Percentiles rank a stretch among this genome's conserved stretches.
These are phyloP conservation scores for Fusarium sp. DNA, from an alignment of 2,329 filamentous ascomycete genomes.

Conservation along the genomic window DNA sequence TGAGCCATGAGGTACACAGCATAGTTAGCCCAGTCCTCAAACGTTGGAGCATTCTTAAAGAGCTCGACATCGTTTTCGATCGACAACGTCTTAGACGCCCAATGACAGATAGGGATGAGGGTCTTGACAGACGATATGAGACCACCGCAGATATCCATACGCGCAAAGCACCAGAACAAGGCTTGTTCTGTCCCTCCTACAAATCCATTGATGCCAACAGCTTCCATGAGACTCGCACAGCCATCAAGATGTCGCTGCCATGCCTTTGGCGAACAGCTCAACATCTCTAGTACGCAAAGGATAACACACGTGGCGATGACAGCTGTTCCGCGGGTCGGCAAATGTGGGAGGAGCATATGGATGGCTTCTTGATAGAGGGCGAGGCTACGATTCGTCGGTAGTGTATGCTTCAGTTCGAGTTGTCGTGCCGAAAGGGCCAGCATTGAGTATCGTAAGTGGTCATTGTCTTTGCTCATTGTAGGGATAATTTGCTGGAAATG, in stretches of 20 bases:
- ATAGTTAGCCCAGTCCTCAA: constrained; percentile 60
- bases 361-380: constrained; percentile 61
- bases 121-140: constrained; percentile 60
- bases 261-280: constrained; percentile 56
- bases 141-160: constrained; percentile 63
- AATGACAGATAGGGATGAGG: constrained; percentile 56
- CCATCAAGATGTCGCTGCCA: constrained; percentile 62
- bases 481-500: constrained; percentile 59
- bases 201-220: constrained; percentile 60
- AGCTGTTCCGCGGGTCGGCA: constrained; percentile 56
- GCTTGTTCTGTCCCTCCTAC: constrained; percentile 58
- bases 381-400: constrained; percentile 52
- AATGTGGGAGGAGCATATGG: constrained; percentile 55
- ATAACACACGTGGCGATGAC: constrained; percentile 62
- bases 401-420: constrained; percentile 52
- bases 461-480: constrained; percentile 53
- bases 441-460: constrained; percentile 57
- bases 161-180: constrained; percentile 63
- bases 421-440: constrained; percentile 61
- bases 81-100: constrained; percentile 48
- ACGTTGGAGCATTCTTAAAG: constrained; percentile 47
- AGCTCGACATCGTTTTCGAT: constrained; percentile 45
- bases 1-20: constrained; percentile 58
- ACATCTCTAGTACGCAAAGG: constrained; percentile 63
- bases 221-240: constrained; percentile 59